Conservation (phyloP, 1,284 basidiomycete genomes). For the Neonothopanus nambi region DNA sequence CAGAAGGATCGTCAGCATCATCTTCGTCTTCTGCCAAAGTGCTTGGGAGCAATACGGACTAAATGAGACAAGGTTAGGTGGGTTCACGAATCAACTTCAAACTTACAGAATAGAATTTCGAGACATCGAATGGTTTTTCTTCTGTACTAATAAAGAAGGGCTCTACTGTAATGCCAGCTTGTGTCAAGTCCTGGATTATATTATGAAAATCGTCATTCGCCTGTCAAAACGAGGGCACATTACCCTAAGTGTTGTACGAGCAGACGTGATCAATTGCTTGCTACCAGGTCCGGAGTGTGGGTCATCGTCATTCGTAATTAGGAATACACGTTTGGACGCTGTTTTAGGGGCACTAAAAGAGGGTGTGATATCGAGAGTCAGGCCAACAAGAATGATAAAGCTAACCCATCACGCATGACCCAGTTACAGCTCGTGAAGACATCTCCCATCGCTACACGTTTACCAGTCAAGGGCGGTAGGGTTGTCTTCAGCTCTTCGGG, state of each 20-base stretch:
- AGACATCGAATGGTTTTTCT: conserved; percentile 71
- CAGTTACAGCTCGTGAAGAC: conserved; percentile 87
- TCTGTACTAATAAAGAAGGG: conserved; percentile 88
- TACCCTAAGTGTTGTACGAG: conserved; percentile 70
- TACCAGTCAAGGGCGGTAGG: conserved; percentile 61
- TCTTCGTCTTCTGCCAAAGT: conserved; percentile 48
- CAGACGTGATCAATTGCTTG: conserved; percentile 61
- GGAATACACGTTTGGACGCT: conserved; percentile 88
- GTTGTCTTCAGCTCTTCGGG: conserved; percentile 51
- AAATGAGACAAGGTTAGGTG: conserved; percentile 7
- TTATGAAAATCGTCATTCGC: neutral
- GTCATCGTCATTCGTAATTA: conserved; percentile 89
- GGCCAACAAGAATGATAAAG: conserved; percentile 9
- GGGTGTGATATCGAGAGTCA: conserved; percentile 7
- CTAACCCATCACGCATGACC: conserved; percentile 83
- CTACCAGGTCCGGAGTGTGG: conserved; percentile 50
- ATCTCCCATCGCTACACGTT: conserved; percentile 72
- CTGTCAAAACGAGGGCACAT: conserved; percentile 18
- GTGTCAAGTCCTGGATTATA: conserved; percentile 69
- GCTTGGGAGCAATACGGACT: conserved; percentile 66
- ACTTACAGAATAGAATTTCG: conserved; percentile 84
- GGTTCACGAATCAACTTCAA: conserved; percentile 1
- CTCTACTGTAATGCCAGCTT: conserved; percentile 82
- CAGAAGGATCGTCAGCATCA: conserved; percentile 45
- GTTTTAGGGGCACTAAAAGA: conserved; percentile 73